Percentiles rank a stretch among this genome's conserved stretches.
Conservation (phyloP, 2,329 filamentous ascomycete species). For the Aureobasidium sp. region DNA sequence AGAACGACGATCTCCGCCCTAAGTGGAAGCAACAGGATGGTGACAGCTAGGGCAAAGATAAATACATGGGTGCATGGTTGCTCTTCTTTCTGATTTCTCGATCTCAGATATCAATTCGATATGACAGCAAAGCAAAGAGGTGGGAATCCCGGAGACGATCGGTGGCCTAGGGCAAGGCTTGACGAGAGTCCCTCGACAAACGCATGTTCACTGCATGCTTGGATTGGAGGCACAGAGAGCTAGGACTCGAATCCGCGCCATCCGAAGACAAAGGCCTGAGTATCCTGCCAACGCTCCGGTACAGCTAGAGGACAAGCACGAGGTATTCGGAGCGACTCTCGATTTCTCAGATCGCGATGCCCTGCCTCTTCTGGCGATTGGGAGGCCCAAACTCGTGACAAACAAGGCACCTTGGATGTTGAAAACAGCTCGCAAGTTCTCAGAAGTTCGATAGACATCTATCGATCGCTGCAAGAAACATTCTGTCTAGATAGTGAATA, state of each 20-base stretch:
- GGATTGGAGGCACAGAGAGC: constrained; percentile 5
- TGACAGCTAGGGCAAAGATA: neutral
- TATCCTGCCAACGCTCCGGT: neutral
- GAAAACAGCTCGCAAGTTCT: neutral
- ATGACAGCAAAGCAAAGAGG: neutral
- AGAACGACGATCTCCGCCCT: neutral
- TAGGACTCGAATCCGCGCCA: neutral
- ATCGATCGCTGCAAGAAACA: neutral
- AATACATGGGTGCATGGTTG: neutral
- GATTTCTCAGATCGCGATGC: neutral
- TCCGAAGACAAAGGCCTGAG: neutral
- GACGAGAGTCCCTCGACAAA: neutral
- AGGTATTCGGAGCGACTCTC: neutral
- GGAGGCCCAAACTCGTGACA: neutral
- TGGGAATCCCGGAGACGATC: neutral
- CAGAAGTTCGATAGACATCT: neutral
- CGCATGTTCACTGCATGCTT: constrained; percentile 9
- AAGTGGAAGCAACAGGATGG: neutral
- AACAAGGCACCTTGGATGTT: too few species aligned
- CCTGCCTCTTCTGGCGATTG: neutral
- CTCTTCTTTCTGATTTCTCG: neutral
- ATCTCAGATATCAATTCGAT: neutral
- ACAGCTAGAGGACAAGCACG: neutral
- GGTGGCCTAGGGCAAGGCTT: neutral
- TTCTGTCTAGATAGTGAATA: neutral